Evolutionary conservation across 257 asterid genomes (phyloP).

Genomic region (Solanum virginianum): DNA sequence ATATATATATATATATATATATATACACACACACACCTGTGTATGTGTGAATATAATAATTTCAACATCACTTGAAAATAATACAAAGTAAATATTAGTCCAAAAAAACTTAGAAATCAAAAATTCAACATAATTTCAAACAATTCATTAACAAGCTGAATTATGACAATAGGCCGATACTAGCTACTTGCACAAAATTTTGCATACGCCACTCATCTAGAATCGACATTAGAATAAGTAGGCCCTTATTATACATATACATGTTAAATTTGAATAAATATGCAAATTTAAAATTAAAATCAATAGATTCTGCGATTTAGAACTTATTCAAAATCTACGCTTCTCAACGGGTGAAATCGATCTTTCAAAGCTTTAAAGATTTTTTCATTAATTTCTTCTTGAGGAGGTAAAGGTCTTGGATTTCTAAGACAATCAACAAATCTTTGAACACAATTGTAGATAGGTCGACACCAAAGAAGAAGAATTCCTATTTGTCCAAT

Average conservation of each 20-base stretch:
- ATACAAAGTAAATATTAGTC: background rate
- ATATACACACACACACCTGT: too few relatives aligned
- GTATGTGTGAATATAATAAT: too few relatives aligned
- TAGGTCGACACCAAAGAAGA: conserved; percentile 13
- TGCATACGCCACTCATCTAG: background rate
- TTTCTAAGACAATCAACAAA: conserved; percentile 10
- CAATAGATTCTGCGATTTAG: too few relatives aligned
- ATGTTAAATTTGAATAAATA: too few relatives aligned
- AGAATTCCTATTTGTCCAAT: conserved; percentile 6
- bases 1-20: too few relatives aligned
- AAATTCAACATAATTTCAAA: background rate
- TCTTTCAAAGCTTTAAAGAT: background rate
- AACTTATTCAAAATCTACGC: background rate
- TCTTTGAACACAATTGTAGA: conserved; percentile 4
- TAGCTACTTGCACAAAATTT: background rate
- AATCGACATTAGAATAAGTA: background rate
- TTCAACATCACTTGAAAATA: too few relatives aligned
- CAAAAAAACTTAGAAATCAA: too few relatives aligned
- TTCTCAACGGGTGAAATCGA: background rate
- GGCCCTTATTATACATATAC: background rate
- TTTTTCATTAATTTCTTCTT: background rate
- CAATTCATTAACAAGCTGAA: background rate
- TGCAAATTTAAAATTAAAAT: background rate
- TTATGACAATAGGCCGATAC: background rate
- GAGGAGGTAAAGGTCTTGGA: conserved; percentile 11